Percentiles rank a stretch among this genome's conserved stretches.
Evolutionary conservation across 1,284 basidiomycete genomes (phyloP).

Genomic region (Taiwanofungus camphoratus): DNA sequence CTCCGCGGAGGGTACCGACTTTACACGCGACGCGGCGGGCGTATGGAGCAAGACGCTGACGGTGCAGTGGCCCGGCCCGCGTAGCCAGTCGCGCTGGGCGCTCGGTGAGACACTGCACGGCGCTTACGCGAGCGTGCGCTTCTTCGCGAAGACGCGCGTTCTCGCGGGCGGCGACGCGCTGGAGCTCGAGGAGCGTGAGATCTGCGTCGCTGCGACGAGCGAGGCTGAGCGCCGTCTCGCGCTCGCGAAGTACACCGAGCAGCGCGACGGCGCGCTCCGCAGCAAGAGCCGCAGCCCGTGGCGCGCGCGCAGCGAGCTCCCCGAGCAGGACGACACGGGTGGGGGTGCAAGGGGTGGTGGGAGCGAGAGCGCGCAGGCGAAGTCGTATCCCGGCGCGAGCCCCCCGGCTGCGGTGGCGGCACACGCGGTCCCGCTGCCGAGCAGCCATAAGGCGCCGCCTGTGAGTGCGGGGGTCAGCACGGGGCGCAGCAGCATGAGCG

Average conservation of each 20-base stretch:
- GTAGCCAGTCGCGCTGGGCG: slow-evolving; percentile 66
- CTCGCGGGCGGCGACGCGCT: slow-evolving; percentile 50
- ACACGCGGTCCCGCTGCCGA: not conserved
- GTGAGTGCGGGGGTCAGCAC: not conserved
- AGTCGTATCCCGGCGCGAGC: slow-evolving; percentile 6
- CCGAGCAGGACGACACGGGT: slow-evolving; percentile 8
- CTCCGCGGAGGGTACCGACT: slow-evolving; percentile 48
- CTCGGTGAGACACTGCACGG: slow-evolving; percentile 71
- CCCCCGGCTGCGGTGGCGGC: not conserved
- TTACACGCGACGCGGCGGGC: slow-evolving; percentile 47
- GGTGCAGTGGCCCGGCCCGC: slow-evolving; percentile 65
- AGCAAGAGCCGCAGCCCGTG: slow-evolving; percentile 62
- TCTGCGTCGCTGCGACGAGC: slow-evolving; percentile 61
- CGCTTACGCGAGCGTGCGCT: slow-evolving; percentile 59
- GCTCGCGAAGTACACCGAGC: slow-evolving; percentile 53
- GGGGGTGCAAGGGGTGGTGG: slow-evolving; percentile 1
- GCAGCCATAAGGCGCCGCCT: not conserved
- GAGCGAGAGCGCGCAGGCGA: slow-evolving; percentile 6
- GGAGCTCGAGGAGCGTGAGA: slow-evolving; percentile 63
- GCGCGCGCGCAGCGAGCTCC: slow-evolving; percentile 17
- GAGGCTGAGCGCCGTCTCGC: slow-evolving; percentile 62
- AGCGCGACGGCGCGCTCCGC: slow-evolving; percentile 31
- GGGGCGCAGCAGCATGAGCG: not conserved
- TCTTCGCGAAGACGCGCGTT: slow-evolving; percentile 64
- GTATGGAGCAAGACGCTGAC: slow-evolving; percentile 60